phyloP scores from a whole-genome alignment of 1,139 yeast genomes.

The Blastobotrys persicus region DNA sequence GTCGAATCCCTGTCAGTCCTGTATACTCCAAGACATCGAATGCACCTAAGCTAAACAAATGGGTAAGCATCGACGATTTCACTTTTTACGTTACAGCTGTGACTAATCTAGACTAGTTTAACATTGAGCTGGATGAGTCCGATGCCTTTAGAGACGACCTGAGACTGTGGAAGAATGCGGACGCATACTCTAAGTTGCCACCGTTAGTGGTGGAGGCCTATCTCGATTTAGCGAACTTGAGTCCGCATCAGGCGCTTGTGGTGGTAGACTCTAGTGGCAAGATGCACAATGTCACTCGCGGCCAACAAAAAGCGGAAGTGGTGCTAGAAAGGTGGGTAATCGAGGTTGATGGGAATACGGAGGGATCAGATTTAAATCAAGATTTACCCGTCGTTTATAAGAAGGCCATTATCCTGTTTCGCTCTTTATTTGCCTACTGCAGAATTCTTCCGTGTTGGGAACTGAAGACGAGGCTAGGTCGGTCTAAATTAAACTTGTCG shows the following conservation, averaged over 20 bases:
- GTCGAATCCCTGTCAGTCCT: slow-evolving; percentile 34
- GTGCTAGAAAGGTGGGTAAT: slow-evolving; percentile 92
- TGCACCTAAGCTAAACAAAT: slow-evolving; percentile 36
- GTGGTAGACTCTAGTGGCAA: slow-evolving; percentile 51
- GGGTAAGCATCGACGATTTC: slow-evolving; percentile 31
- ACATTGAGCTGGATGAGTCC: slow-evolving; percentile 52
- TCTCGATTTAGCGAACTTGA: slow-evolving; percentile 64
- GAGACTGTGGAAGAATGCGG: slow-evolving; percentile 53
- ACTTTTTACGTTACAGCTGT: not conserved
- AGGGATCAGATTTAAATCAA: slow-evolving; percentile 46
- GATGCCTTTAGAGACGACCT: slow-evolving; percentile 56
- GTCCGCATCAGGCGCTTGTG: slow-evolving; percentile 60
- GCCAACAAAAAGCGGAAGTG: slow-evolving; percentile 62
- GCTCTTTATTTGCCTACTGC: slow-evolving; percentile 67
- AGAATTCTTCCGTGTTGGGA: slow-evolving; percentile 71
- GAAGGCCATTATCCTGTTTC: slow-evolving; percentile 67
- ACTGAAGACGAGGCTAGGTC: slow-evolving; percentile 45
- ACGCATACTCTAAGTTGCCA: slow-evolving; percentile 44
- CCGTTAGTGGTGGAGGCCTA: slow-evolving; percentile 85
- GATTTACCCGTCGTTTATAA: slow-evolving; percentile 73
- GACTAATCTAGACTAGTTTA: slow-evolving; percentile 49
- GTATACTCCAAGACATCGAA: slow-evolving; percentile 23
- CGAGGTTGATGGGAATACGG: slow-evolving; percentile 64
- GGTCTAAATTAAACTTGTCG: slow-evolving; percentile 40
- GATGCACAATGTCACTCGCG: slow-evolving; percentile 45